Conservation (phyloP, 2,329 filamentous ascomycete genomes). For the Trichoderma harzianum region DNA sequence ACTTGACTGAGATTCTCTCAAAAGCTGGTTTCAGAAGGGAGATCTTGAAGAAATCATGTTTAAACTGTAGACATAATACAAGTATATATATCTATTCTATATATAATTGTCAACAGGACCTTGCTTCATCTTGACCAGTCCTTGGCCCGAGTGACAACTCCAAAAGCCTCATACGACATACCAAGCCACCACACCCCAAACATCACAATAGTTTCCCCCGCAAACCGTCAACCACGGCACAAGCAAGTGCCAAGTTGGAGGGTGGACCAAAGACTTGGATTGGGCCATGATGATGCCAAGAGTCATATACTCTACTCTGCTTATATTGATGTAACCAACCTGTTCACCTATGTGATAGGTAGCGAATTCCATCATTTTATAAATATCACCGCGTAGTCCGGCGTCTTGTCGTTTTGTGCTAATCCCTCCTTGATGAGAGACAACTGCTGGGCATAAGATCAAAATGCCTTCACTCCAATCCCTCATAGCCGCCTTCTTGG, state of each 20-base stretch:
- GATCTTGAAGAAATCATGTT: neutral
- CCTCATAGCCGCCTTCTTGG: neutral
- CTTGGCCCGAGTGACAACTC: neutral
- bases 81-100: neutral
- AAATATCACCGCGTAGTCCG: neutral
- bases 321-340: neutral
- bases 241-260: neutral
- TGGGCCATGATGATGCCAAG: neutral
- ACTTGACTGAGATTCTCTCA: neutral
- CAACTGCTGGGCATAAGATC: neutral
- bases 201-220: neutral
- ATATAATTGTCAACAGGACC: neutral
- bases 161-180: constrained; percentile 8
- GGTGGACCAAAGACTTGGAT: neutral
- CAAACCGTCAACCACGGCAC: neutral
- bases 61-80: neutral
- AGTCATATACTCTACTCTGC: neutral
- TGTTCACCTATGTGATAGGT: neutral
- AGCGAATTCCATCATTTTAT: neutral
- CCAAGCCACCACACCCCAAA: neutral
- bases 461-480: constrained; percentile 8
- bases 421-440: neutral
- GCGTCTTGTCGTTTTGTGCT: too few relatives aligned
- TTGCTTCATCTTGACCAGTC: neutral
- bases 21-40: neutral